These are phyloP conservation scores for Neurospora hispaniola DNA, from an alignment of 495 filamentous ascomycete genomes.

Conservation along the genomic window DNA sequence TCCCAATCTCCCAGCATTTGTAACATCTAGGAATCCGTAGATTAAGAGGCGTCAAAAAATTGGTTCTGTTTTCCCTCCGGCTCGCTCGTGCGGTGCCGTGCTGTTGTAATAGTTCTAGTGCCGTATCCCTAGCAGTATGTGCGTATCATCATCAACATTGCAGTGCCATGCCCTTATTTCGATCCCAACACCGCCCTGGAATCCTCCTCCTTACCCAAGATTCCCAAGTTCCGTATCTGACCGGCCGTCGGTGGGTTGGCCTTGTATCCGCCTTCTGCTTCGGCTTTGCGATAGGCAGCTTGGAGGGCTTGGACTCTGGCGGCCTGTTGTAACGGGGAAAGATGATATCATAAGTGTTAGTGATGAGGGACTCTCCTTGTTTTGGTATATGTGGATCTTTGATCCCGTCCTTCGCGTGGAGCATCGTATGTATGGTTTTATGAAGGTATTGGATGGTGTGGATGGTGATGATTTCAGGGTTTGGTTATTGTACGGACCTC, in stretches of 20 bases:
- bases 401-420: neutral
- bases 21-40: neutral
- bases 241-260: conserved; percentile 64
- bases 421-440: conserved; percentile 6
- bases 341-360: neutral
- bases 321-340: conserved; percentile 40
- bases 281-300: conserved; percentile 74
- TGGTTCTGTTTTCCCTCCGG: neutral
- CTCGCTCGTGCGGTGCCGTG: neutral
- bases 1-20: neutral
- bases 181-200: conserved; percentile 49
- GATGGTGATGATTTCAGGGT: neutral
- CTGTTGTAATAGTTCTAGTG: neutral
- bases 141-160: neutral
- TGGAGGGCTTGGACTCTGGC: conserved; percentile 70
- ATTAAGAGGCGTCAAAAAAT: neutral
- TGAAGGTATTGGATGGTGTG: too few relatives aligned
- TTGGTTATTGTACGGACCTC: conserved; percentile 50
- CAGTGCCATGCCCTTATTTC: conserved; percentile 10
- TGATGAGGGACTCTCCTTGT: neutral
- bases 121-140: neutral
- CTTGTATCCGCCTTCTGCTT: conserved; percentile 55
- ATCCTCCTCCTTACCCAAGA: conserved; percentile 74
- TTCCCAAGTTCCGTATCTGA: conserved; percentile 71
- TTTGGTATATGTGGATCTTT: neutral